Evolutionary conservation across 2,329 filamentous ascomycete species (phyloP), one percentile per base, ranked within the genome.

Genomic region (Diplocarpon rosae): DNA sequence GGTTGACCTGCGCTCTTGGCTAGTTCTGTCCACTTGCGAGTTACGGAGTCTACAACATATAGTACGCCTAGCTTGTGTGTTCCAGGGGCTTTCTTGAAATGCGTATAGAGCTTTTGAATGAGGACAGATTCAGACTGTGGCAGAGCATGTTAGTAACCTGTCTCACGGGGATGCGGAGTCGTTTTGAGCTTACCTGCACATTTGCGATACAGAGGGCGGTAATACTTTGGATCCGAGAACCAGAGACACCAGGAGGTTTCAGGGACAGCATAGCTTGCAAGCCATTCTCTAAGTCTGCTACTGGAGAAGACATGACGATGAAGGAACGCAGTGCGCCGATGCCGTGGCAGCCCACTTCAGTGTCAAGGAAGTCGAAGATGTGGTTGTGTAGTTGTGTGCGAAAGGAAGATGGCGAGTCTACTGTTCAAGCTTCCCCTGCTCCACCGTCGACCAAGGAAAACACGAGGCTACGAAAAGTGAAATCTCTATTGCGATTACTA

Each of bases 1-100:
- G 83, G 69, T 64, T 96, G 89, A 60, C 85, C 85, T 56, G 84
- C 76, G 61, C 81, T 77, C 69, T 89, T 92, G 61, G 92, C 90
- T 68, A 88, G 85, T 66, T 96, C 90, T 72, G 95, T 80, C 90
- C 92, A 98, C 72, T 93, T 90, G 69, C 92, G 87, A 66, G 89
- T 90, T 77, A 98, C 89, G 73, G 90, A 95, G 76, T 98, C 92
- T 89, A 98, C 86, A 70, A 96, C 89, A 81, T 98, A 98, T 70
- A 98, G 82, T 63, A 95, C 89, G 69, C 92, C 92, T 66, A 98
- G 77, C 70, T 98, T 98, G 77, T 98, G 90, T 64, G 88, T 94
- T 64, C 80, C 80, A 49, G 87, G 86, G 56, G 89, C 83, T 68
- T 92, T 94, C 68, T 93, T 95, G 75, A 96, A 93, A 62, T 95